Evolutionary conservation across 2,329 filamentous ascomycete species (phyloP).

Genomic region (Pseudogymnoascus destructans): DNA sequence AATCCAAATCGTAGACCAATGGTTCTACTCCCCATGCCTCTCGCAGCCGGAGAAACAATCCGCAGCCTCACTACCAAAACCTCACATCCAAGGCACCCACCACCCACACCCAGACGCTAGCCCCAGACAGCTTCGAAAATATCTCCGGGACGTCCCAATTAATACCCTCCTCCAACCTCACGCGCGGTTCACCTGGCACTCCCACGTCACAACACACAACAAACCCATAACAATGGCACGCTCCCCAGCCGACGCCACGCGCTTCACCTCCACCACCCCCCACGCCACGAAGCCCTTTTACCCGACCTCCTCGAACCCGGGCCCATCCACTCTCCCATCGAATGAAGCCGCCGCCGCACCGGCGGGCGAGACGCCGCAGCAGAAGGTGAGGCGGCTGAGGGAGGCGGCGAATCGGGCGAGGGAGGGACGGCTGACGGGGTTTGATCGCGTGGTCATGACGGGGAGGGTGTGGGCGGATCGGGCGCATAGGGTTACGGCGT

Average conservation of each 20-base stretch:
- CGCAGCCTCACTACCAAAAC: not conserved
- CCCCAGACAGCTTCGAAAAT: not conserved
- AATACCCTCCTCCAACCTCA: slow-evolving; percentile 7
- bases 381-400: slow-evolving; percentile 26
- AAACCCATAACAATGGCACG: slow-evolving; percentile 35
- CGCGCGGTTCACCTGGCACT: not conserved
- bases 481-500: slow-evolving; percentile 25
- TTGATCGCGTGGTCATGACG: slow-evolving; percentile 23
- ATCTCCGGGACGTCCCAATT: slow-evolving; percentile 11
- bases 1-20: not conserved
- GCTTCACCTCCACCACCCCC: slow-evolving; percentile 58
- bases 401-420: slow-evolving; percentile 25
- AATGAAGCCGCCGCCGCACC: slow-evolving; percentile 7
- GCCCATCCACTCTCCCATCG: not conserved
- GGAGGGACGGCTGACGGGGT: slow-evolving; percentile 22
- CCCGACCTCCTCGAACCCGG: slow-evolving; percentile 24
- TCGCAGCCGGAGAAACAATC: too few relatives aligned
- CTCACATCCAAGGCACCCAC: not conserved
- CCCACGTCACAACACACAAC: not conserved
- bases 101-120: not conserved
- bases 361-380: slow-evolving; percentile 26
- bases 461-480: slow-evolving; percentile 28
- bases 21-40: not conserved
- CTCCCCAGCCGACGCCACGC: slow-evolving; percentile 66
- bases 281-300: slow-evolving; percentile 51